Percentiles rank a stretch among this genome's conserved stretches.
phyloP scores from a whole-genome alignment of 2,329 filamentous ascomycete species.

The Bertia moriformis region DNA sequence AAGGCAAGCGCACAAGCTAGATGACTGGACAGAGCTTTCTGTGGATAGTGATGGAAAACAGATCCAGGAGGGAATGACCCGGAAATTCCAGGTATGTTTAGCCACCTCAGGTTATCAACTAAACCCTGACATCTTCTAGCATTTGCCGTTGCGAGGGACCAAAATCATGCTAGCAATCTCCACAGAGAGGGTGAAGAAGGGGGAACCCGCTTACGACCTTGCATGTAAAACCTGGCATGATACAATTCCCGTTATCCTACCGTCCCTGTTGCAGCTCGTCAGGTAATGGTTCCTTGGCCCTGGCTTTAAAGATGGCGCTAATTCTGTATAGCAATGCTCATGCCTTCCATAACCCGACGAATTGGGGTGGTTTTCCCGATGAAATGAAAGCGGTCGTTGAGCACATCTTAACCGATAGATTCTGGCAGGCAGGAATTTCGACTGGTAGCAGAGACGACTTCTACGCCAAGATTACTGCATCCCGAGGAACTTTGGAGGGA shows the following conservation, averaged over 20 bases:
- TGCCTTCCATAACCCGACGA: slow-evolving; percentile 73
- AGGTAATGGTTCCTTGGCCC: too few species aligned
- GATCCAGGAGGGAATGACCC: slow-evolving; percentile 65
- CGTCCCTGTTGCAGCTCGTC: slow-evolving; percentile 70
- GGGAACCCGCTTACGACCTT: slow-evolving; percentile 57
- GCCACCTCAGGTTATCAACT: not conserved
- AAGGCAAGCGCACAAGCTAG: slow-evolving; percentile 58
- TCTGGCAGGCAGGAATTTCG: slow-evolving; percentile 97
- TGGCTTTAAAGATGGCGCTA: too few species aligned
- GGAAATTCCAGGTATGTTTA: slow-evolving; percentile 32
- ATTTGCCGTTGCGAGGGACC: slow-evolving; percentile 70
- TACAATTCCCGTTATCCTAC: slow-evolving; percentile 68
- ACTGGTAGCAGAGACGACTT: slow-evolving; percentile 93
- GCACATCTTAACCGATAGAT: slow-evolving; percentile 78
- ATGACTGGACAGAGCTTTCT: slow-evolving; percentile 68
- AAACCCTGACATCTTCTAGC: slow-evolving; percentile 15
- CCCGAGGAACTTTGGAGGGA: slow-evolving; percentile 78
- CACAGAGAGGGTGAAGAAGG: slow-evolving; percentile 72
- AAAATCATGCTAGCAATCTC: slow-evolving; percentile 88
- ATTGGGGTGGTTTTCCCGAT: slow-evolving; percentile 65
- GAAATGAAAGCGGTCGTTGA: slow-evolving; percentile 68
- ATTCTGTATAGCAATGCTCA: slow-evolving; percentile 58
- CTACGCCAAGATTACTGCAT: slow-evolving; percentile 78
- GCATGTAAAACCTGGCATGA: slow-evolving; percentile 76
- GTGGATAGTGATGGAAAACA: slow-evolving; percentile 68